Conservation (phyloP, 257 asterid species). For the Osmanthus fragrans region DNA sequence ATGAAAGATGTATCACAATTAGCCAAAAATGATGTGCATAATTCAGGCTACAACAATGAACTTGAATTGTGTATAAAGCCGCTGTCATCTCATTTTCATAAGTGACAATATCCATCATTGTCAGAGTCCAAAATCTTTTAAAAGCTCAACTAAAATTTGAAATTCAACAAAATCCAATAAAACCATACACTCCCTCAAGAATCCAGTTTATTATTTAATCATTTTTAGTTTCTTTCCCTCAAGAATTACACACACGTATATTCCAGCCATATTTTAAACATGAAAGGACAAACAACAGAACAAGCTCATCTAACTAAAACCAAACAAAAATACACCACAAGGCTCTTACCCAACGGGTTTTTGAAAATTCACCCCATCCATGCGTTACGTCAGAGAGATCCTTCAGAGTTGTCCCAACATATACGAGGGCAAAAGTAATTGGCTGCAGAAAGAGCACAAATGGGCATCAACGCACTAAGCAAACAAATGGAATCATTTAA, state of each 20-base stretch:
- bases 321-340: slow-evolving; percentile 1
- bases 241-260: not conserved
- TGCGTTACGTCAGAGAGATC: slow-evolving; percentile 98
- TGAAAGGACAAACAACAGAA: slow-evolving; percentile 5
- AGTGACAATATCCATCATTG: not conserved
- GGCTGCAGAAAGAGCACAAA: slow-evolving; percentile 60
- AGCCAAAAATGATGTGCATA: not conserved
- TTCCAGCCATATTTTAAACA: not conserved
- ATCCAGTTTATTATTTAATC: not conserved
- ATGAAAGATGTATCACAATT: not conserved
- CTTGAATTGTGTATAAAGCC: not conserved
- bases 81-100: slow-evolving; percentile 13
- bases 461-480: slow-evolving; percentile 6
- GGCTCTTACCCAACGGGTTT: slow-evolving; percentile 80
- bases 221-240: not conserved
- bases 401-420: slow-evolving; percentile 94
- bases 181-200: not conserved
- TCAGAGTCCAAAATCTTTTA: not conserved
- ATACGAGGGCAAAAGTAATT: slow-evolving; percentile 88
- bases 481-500: slow-evolving; percentile 2
- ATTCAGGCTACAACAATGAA: not conserved
- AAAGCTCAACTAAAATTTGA: not conserved
- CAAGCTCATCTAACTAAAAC: not conserved
- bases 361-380: slow-evolving; percentile 89
- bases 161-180: slow-evolving; percentile 4